phyloP scores from a whole-genome alignment of 495 filamentous ascomycete genomes.

The Penicillium salamii region DNA sequence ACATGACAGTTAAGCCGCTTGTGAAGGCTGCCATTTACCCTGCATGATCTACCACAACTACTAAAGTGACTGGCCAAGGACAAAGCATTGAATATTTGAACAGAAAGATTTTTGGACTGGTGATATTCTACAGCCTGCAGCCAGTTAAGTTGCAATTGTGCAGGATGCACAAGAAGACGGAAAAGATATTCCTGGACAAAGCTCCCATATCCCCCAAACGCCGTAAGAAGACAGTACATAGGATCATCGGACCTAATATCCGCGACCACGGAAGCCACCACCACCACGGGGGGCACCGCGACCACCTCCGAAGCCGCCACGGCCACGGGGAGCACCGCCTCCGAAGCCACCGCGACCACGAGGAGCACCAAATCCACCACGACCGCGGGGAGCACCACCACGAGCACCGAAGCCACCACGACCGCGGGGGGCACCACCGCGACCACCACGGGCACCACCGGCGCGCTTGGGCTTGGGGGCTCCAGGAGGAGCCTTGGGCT shows the following conservation, averaged over 20 bases:
- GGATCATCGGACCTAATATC: constrained; percentile 32
- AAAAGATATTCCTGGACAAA: constrained; percentile 42
- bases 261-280: constrained; percentile 36
- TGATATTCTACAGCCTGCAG: constrained; percentile 38
- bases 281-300: constrained; percentile 36
- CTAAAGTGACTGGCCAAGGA: no score
- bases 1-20: constrained; percentile 1
- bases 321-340: constrained; percentile 46
- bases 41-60: no score
- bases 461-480: constrained; percentile 57
- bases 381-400: constrained; percentile 14
- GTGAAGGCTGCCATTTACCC: no score
- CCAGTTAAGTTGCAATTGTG: constrained; percentile 33
- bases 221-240: constrained; percentile 46
- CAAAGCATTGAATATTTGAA: neutral
- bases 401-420: constrained; percentile 29
- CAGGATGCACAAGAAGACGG: constrained; percentile 44
- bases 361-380: constrained; percentile 25
- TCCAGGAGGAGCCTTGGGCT: constrained; percentile 78
- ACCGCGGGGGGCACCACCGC: constrained; percentile 45
- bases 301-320: constrained; percentile 31
- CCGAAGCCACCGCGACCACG: constrained; percentile 34
- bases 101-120: constrained; percentile 27
- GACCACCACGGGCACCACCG: constrained; percentile 53
- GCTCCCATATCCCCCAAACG: constrained; percentile 52